These are phyloP conservation scores for Pilaira anomala DNA, from an alignment of 192 early-diverging fungal genomes.

Conservation along the genomic window DNA sequence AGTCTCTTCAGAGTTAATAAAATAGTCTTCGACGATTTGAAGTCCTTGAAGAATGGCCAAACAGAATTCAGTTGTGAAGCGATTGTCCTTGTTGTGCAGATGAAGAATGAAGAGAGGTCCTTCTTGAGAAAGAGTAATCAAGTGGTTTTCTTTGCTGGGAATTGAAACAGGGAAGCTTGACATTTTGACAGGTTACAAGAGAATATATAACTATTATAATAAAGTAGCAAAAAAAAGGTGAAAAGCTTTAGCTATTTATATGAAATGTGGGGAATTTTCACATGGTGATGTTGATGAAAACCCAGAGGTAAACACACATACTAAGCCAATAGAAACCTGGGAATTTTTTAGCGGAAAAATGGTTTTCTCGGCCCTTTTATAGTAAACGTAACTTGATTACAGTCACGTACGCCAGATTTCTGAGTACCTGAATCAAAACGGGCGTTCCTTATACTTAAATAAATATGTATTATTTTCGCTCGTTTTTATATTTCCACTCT, in stretches of 20 bases:
- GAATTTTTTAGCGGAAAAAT: too few relatives aligned
- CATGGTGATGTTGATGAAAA: not conserved
- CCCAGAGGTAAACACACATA: not conserved
- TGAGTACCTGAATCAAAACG: too few relatives aligned
- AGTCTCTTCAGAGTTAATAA: slow-evolving; percentile 38
- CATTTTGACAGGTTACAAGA: not conserved
- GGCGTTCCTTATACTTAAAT: too few relatives aligned
- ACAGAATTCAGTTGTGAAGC: slow-evolving; percentile 61
- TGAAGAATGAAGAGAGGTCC: slow-evolving; percentile 61
- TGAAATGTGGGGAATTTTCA: not conserved
- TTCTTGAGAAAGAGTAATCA: slow-evolving; percentile 31
- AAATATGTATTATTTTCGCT: too few relatives aligned
- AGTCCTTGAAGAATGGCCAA: slow-evolving; percentile 54
- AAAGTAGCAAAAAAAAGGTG: not conserved
- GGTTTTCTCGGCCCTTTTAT: too few relatives aligned
- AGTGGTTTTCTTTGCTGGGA: slow-evolving; percentile 24
- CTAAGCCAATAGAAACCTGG: too few relatives aligned
- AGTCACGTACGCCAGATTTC: too few relatives aligned
- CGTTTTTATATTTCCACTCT: too few relatives aligned
- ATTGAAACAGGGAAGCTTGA: slow-evolving; percentile 23
- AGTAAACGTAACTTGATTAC: too few relatives aligned
- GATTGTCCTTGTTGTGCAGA: slow-evolving; percentile 64
- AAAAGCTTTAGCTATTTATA: not conserved
- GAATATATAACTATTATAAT: too few relatives aligned
- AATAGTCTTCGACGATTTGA: slow-evolving; percentile 50